These are phyloP conservation scores for Actinidia polygama DNA, from an alignment of 179 eudicot genomes.

Conservation along the genomic window DNA sequence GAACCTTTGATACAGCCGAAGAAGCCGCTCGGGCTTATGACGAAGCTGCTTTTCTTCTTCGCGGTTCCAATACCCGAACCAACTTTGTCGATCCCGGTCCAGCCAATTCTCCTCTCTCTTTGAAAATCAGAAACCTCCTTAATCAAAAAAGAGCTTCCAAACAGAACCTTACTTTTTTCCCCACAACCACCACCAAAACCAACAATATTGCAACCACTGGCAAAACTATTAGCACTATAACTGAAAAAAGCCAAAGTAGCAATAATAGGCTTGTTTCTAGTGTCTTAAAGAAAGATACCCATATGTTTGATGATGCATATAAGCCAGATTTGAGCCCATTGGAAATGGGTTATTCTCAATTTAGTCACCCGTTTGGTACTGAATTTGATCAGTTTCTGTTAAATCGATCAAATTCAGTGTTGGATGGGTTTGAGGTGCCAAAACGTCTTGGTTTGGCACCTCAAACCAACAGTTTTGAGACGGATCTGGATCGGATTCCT, in stretches of 20 bases:
- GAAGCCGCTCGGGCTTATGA: constrained; percentile 50
- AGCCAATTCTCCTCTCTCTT: constrained; percentile 32
- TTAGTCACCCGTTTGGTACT: constrained; percentile 31
- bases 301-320: constrained; percentile 57
- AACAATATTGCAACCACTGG: background rate
- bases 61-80: constrained; percentile 41
- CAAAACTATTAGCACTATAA: background rate
- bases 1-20: constrained; percentile 44
- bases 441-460: background rate
- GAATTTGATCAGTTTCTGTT: constrained; percentile 33
- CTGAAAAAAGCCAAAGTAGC: background rate
- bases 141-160: constrained; percentile 31
- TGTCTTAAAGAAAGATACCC: constrained; percentile 13
- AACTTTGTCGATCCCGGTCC: constrained; percentile 30
- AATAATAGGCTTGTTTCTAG: background rate
- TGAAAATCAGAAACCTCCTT: constrained; percentile 36
- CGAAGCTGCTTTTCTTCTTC: constrained; percentile 45
- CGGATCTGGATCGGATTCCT: constrained; percentile 15
- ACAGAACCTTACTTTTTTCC: constrained; percentile 15
- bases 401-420: constrained; percentile 11
- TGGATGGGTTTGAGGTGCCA: background rate
- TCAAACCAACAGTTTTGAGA: background rate
- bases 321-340: constrained; percentile 54
- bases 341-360: constrained; percentile 34
- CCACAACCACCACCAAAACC: background rate